Percentiles rank a stretch among this genome's conserved stretches.
phyloP scores from a whole-genome alignment of 177 flowering plant genomes.

The Vitis hybrid region DNA sequence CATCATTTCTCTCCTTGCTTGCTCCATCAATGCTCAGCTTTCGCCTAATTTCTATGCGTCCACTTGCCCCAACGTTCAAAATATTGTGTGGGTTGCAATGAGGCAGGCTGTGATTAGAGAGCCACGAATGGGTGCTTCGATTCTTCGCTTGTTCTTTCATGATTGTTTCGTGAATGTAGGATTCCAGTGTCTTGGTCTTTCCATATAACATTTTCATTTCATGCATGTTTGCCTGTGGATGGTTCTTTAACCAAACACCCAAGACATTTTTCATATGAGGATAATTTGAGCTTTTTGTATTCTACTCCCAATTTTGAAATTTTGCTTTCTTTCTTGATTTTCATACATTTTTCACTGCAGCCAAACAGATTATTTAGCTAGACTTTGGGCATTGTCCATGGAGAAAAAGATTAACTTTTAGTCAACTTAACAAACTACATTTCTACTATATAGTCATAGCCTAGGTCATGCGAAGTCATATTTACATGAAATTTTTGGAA shows the following conservation, averaged over 20 bases:
- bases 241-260: no score
- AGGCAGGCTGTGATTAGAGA: conserved; percentile 23
- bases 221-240: no score
- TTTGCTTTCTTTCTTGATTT: background rate
- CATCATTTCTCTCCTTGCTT: conserved; percentile 16
- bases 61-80: conserved; percentile 34
- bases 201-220: no score
- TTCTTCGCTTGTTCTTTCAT: conserved; percentile 53
- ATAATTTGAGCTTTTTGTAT: no score
- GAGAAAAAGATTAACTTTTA: background rate
- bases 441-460: background rate
- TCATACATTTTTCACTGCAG: no score
- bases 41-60: conserved; percentile 32
- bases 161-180: conserved; percentile 52
- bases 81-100: conserved; percentile 30
- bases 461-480: no score
- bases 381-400: no score
- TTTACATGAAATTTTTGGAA: no score
- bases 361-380: no score
- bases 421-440: background rate
- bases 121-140: conserved; percentile 38
- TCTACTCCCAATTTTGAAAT: background rate
- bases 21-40: conserved; percentile 32
- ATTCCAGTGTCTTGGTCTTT: background rate
- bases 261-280: no score